Evolutionary conservation across 345 rosid species (phyloP).

Genomic region (Erodium maritimum): DNA sequence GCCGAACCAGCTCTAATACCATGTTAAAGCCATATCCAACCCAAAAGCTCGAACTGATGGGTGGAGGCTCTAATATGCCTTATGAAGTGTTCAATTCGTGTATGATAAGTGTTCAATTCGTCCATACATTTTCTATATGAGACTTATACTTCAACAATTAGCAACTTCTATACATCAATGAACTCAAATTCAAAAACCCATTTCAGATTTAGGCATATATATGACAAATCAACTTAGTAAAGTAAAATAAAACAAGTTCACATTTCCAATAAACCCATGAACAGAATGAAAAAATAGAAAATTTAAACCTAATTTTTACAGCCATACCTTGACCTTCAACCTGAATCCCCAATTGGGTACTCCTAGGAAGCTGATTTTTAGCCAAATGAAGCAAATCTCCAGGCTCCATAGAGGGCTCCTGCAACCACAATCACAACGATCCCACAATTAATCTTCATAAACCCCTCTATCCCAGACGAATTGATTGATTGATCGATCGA

Average conservation of each 20-base stretch:
- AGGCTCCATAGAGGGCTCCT: neutral
- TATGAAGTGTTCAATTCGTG: no score
- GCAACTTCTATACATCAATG: neutral
- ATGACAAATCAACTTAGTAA: no score
- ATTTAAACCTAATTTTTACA: no score
- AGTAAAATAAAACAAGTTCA: no score
- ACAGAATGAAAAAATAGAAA: no score
- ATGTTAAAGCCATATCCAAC: no score
- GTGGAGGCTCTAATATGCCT: no score
- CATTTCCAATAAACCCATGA: neutral
- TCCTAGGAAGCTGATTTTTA: neutral
- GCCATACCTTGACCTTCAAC: neutral
- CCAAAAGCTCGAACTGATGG: no score
- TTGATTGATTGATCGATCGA: neutral
- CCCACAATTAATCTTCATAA: neutral
- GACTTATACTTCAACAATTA: no score
- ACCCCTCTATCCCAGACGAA: neutral
- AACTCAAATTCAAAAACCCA: neutral
- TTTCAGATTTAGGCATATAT: neutral
- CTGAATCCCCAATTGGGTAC: neutral
- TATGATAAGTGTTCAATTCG: no score
- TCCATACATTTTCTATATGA: no score
- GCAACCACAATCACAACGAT: neutral
- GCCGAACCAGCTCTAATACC: no score
- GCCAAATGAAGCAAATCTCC: neutral